Percentiles rank a stretch among this genome's conserved stretches.
Evolutionary conservation across 257 asterid species (phyloP).

Genomic region (Gynochthodes officinalis): DNA sequence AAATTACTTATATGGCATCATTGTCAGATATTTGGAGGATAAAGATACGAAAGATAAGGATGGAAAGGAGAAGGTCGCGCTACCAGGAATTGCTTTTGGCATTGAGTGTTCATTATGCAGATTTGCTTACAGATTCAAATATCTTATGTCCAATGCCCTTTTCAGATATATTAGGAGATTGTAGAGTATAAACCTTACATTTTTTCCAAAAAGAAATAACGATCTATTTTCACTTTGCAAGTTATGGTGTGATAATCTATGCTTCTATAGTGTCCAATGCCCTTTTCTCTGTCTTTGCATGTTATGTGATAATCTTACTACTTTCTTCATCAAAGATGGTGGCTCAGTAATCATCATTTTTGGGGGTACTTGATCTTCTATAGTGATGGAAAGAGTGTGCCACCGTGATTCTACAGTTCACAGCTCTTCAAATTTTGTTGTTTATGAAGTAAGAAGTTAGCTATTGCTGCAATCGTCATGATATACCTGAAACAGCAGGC

Average conservation of each 20-base stretch:
- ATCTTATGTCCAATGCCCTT: constrained; percentile 6
- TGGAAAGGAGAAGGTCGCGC: not conserved
- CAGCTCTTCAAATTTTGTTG: too few species aligned
- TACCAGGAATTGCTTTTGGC: constrained; percentile 4
- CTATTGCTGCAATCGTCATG: too few species aligned
- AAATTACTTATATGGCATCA: not conserved
- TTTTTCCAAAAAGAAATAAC: not conserved
- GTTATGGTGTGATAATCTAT: not conserved
- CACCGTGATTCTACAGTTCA: too few species aligned
- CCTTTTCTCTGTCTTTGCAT: too few species aligned
- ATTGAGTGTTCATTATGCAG: constrained; percentile 5
- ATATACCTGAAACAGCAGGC: too few species aligned
- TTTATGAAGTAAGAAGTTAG: too few species aligned
- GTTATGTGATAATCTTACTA: not conserved
- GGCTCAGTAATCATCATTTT: not conserved
- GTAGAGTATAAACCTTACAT: constrained; percentile 5
- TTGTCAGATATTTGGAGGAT: not conserved
- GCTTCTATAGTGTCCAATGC: too few species aligned
- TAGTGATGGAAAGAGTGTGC: too few species aligned
- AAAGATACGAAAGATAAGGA: not conserved
- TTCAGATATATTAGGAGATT: not conserved
- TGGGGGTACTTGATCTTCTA: too few species aligned
- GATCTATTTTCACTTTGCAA: not conserved
- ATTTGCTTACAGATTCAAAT: constrained; percentile 8
- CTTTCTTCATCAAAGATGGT: not conserved